Evolutionary conservation across 331 rosid genomes (phyloP), one percentile per base, ranked within the genome.

Genomic region (Cydonia oblonga): DNA sequence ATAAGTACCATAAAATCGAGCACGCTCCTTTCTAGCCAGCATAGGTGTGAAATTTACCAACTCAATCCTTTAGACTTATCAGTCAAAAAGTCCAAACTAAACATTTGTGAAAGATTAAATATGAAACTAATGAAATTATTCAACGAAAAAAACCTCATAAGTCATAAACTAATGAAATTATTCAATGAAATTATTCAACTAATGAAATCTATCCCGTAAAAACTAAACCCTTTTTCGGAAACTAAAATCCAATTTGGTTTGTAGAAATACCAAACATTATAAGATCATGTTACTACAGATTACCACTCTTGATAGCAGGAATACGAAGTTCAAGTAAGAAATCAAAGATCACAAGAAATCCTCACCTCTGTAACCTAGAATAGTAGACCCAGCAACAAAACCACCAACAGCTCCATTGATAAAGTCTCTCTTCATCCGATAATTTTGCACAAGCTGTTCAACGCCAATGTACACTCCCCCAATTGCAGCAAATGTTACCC

Each of bases 371-470:
- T 84, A 95, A 75, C 98, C 98, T 4, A 91, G 84, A 78, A 91
- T 72, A 67, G 98, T 76, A 35, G 96, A 85, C 66, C 98, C 97
- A 61, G 97, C 96, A 84, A 82, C 96, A 76, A 95, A 90, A 46
- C 96, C 98, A 70, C 98, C 98, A 42, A 95, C 87, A 75, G 98
- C 98, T 33, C 97, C 98, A 75, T 95, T 95, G 54, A 91, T 44
- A 66, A 93, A 87, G 82, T 95, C 98, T 84, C 97, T 91, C 84
- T 91, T 95, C 82, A 70, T 58, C 82, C 98, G 85, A 69, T 78
- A 88, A 82, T 95, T 73, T 84, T 91, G 96, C 81, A 88, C 76
- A 69, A 95, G 83, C 86, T 89, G 97, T 71, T 91, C 97, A 35
- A 89, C 96, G 9, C 97, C 97, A 38, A 91, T 87, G 90, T 85